phyloP scores from a whole-genome alignment of 2,329 filamentous ascomycete species.

The Sporothrix schenckii region DNA sequence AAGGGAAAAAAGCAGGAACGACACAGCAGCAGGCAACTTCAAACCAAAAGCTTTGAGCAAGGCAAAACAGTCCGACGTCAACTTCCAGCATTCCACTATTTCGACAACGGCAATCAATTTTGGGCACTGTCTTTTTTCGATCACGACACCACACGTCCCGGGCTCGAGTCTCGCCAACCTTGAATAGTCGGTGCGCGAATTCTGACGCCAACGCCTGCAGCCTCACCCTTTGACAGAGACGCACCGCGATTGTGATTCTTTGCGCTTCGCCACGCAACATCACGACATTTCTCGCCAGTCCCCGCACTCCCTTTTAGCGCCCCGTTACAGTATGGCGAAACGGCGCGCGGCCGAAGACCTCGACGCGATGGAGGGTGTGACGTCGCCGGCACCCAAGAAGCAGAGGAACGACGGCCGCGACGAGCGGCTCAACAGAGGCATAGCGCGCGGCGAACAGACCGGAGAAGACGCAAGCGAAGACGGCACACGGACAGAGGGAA shows the following conservation, averaged over 20 bases:
- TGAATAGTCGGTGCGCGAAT: not conserved
- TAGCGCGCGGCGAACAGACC: conserved; percentile 34
- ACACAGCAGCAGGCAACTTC: not conserved
- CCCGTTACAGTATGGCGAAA: conserved; percentile 46
- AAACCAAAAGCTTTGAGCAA: not conserved
- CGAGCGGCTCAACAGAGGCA: conserved; percentile 15
- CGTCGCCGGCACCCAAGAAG: conserved; percentile 62
- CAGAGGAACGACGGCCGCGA: conserved; percentile 38
- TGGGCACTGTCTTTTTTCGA: not conserved
- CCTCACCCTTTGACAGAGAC: not conserved
- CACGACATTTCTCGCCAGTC: not conserved
- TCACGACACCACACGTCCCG: not conserved
- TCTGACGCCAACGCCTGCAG: not conserved
- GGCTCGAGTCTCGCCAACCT: not conserved
- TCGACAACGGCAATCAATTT: not conserved
- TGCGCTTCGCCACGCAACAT: not conserved
- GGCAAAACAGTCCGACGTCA: not conserved
- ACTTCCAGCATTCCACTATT: not conserved
- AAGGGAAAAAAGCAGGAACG: not conserved
- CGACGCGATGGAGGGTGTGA: conserved; percentile 58
- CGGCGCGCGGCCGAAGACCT: conserved; percentile 63
- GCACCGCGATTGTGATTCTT: not conserved
- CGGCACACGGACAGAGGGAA: not conserved
- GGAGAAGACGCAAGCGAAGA: not conserved
- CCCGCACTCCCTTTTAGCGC: too few species aligned